These are phyloP conservation scores for Rubroboletus satanas DNA, from an alignment of 768 basidiomycete genomes.

Conservation along the genomic window DNA sequence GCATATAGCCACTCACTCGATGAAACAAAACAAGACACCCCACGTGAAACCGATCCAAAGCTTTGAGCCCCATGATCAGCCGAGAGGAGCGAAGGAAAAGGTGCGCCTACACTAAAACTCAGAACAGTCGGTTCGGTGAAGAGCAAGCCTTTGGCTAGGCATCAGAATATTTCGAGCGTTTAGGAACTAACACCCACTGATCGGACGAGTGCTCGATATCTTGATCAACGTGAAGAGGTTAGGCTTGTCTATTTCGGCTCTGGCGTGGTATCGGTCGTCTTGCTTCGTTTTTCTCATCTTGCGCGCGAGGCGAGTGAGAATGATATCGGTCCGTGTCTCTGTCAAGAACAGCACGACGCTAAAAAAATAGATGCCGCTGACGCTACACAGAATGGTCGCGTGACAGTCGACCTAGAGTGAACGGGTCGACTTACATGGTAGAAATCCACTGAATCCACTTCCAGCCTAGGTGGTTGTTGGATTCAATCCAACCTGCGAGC, in stretches of 20 bases:
- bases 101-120: slow-evolving; percentile 60
- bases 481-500: slow-evolving; percentile 63
- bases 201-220: slow-evolving; percentile 65
- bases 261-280: slow-evolving; percentile 56
- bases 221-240: slow-evolving; percentile 57
- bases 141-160: slow-evolving; percentile 16
- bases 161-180: background rate
- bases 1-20: slow-evolving; percentile 42
- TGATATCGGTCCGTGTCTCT: slow-evolving; percentile 71
- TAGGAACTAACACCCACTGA: slow-evolving; percentile 51
- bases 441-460: slow-evolving; percentile 85
- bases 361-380: slow-evolving; percentile 48
- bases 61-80: slow-evolving; percentile 31
- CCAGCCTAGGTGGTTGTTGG: slow-evolving; percentile 57
- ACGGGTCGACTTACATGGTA: slow-evolving; percentile 44
- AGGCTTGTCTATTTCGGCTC: slow-evolving; percentile 59
- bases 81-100: background rate
- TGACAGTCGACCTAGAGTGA: background rate
- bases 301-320: slow-evolving; percentile 63
- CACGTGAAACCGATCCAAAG: slow-evolving; percentile 73
- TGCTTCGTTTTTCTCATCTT: slow-evolving; percentile 63
- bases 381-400: slow-evolving; percentile 32
- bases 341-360: slow-evolving; percentile 52
- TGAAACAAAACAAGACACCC: slow-evolving; percentile 69
- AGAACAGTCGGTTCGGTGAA: slow-evolving; percentile 63